Evolutionary conservation across 2,329 filamentous ascomycete species (phyloP), one percentile per base, ranked within the genome.

Genomic region (Aureobasidium uvarum): DNA sequence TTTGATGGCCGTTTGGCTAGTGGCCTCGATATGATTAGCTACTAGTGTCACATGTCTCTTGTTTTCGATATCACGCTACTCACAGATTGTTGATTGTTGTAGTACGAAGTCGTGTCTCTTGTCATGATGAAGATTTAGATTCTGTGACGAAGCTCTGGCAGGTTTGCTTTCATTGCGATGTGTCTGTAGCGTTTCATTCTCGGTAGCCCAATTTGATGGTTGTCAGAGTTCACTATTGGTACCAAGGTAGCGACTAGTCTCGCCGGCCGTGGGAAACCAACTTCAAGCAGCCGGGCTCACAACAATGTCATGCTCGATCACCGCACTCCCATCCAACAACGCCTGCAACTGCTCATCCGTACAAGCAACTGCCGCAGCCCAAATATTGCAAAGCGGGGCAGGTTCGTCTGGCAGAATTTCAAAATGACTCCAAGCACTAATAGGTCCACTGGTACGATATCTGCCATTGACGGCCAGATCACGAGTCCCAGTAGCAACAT

Each of bases 401-500:
- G 36, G 52, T 41, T 39, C 36, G 1, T 55, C 36, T 2, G 36
- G 52, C 1, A 55, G 13, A 1, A 55, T 14, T 20, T 55, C 52
- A 28, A 55, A 55, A 5, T 55, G 52, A 41, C 52, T 55, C 52
- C 52, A 55, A 25, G 52, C 36, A 41, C 52, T 41, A 3, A 8
- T 3, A 18, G 33, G 7, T 1, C 52, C 52, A 14, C 16, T 28
- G 2, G 52, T 55, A 1, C 2, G 2, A 41, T 55, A 55, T 1
- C 1, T 4, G 5, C 52, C 52, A 39, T 55, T 2, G 3, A 13
- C 13, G 11, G 5, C 8, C 6, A 41, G 10, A 39, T 16, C 13
- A n/a, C 2, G 75, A 72, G 0, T 80, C 80, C 85, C 85, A 5
- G 84, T 86, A 0, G 83, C 81, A 60, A 88, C 77, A 66, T 86